Percentiles rank a stretch among this genome's conserved stretches.
phyloP scores from a whole-genome alignment of 2,329 filamentous ascomycete genomes.

The Alternaria arborescens region DNA sequence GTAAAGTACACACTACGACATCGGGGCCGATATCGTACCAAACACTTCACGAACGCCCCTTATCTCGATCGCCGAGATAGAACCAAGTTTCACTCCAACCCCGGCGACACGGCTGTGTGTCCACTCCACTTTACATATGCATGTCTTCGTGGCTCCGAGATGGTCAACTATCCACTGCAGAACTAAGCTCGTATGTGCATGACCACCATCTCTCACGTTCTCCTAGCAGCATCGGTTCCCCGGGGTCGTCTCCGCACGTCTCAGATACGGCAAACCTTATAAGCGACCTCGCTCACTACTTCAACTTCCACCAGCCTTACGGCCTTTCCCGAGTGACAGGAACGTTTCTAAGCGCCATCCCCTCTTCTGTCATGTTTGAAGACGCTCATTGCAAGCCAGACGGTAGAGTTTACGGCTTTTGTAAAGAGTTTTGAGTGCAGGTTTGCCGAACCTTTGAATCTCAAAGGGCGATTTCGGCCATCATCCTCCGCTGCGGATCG shows the following conservation, averaged over 20 bases:
- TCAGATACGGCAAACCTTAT: neutral
- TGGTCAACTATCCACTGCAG: neutral
- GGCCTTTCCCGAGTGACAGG: neutral
- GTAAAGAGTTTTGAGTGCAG: neutral
- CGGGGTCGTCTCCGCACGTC: neutral
- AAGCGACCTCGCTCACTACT: neutral
- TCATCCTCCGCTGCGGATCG: neutral
- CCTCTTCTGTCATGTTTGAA: neutral
- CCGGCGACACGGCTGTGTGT: neutral
- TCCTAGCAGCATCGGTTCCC: neutral
- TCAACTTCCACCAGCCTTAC: neutral
- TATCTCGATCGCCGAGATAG: neutral
- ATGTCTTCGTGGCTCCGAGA: constrained; percentile 6
- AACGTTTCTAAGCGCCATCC: neutral
- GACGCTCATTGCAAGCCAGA: neutral
- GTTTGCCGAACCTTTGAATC: neutral
- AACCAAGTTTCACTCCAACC: constrained; percentile 1
- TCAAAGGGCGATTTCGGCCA: neutral
- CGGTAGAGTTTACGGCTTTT: neutral
- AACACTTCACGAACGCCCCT: constrained; percentile 10
- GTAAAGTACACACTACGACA: constrained; percentile 14
- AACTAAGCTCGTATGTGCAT: neutral
- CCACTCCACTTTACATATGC: constrained; percentile 6
- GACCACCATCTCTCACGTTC: neutral
- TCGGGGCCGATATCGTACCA: constrained; percentile 14